A percentile compares a stretch with the other conserved stretches of the same genome.
Conservation (phyloP, 257 asterid species). For the Solanum corneliomulleri region DNA sequence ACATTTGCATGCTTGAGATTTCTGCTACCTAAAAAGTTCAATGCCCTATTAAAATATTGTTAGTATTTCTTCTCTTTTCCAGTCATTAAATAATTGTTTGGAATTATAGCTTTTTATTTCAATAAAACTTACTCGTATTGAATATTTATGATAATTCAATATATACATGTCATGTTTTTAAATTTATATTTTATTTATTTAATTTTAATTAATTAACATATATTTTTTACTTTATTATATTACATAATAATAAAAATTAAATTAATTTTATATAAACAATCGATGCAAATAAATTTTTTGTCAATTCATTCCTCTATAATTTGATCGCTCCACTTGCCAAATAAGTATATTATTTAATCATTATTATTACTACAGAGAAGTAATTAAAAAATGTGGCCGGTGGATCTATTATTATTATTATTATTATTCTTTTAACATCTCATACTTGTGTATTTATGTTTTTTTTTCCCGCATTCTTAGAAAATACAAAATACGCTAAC, state of each 20-base stretch:
- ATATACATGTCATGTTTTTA: accelerated
- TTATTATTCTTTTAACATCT: not conserved
- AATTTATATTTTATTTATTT: too few relatives aligned
- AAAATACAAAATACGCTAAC: not conserved
- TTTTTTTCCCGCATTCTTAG: not conserved
- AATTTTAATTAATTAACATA: too few relatives aligned
- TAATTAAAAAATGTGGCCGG: not conserved
- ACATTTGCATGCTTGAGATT: not conserved
- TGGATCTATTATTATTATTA: not conserved
- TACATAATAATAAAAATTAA: too few relatives aligned
- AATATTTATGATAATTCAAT: too few relatives aligned
- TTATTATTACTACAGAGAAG: not conserved
- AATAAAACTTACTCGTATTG: accelerated
- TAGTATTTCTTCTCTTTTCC: not conserved
- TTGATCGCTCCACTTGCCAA: not conserved
- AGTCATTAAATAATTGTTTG: not conserved
- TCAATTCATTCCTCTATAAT: not conserved
- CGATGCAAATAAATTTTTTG: accelerated
- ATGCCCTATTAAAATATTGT: not conserved
- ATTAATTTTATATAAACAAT: too few relatives aligned
- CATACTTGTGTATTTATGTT: not conserved
- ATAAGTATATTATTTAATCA: not conserved
- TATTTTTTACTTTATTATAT: too few relatives aligned
- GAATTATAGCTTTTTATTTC: not conserved
- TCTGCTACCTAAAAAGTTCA: not conserved